These are phyloP conservation scores for Eragrostis tef DNA, from an alignment of 202 grass and related monocot species.

Conservation along the genomic window DNA sequence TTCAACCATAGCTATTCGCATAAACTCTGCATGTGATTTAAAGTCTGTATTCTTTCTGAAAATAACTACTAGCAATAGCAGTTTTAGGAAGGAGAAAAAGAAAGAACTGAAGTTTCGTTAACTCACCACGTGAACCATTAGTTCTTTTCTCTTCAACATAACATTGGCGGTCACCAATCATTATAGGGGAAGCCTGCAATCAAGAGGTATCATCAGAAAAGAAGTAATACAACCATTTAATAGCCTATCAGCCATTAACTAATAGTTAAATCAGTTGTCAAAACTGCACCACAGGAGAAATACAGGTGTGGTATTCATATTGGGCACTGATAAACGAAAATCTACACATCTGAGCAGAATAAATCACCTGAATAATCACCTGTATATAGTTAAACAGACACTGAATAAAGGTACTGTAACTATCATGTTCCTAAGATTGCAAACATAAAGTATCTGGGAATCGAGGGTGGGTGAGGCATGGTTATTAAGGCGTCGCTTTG, in stretches of 20 bases:
- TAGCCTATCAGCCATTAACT: conserved; percentile 5
- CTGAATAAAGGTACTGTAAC: neutral
- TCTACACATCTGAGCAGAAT: conserved; percentile 2
- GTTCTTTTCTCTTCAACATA: conserved; percentile 85
- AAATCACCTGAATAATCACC: neutral
- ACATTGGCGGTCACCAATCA: conserved; percentile 64
- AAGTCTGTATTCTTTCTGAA: neutral
- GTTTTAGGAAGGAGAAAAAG: neutral
- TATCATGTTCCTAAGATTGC: neutral
- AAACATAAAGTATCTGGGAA: neutral
- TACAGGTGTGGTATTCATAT: neutral
- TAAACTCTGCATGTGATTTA: neutral
- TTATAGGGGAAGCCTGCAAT: conserved; percentile 80
- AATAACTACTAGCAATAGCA: neutral
- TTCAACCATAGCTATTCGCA: neutral
- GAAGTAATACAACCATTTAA: neutral
- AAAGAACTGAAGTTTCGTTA: neutral
- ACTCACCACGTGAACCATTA: conserved; percentile 70
- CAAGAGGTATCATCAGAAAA: conserved; percentile 36
- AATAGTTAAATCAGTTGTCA: neutral
- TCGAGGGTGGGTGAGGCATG: neutral
- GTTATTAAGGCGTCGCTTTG: too few relatives aligned
- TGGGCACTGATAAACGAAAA: neutral
- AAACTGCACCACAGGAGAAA: neutral
- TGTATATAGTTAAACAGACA: neutral